Conservation (phyloP, 2,329 filamentous ascomycete species). For the Fusarium newnesense region DNA sequence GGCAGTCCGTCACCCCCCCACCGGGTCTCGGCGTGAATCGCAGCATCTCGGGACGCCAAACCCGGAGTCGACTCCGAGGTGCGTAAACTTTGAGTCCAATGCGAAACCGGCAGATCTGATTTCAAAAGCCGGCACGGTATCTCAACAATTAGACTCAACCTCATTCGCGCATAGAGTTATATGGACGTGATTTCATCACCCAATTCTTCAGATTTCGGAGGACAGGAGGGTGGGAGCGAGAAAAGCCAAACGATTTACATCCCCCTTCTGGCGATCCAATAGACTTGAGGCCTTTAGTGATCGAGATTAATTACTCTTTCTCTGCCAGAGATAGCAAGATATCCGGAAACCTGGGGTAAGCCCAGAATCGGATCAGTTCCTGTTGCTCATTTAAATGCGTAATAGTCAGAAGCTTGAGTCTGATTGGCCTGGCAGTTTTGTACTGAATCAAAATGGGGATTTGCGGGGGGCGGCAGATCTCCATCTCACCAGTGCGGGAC, state of each 20-base stretch:
- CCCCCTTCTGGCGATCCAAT: slow-evolving; percentile 37
- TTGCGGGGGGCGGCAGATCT: slow-evolving; percentile 45
- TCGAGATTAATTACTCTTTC: slow-evolving; percentile 35
- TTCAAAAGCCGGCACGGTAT: slow-evolving; percentile 28
- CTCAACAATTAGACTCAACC: slow-evolving; percentile 25
- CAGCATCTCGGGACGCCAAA: slow-evolving; percentile 12
- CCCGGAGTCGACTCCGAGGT: slow-evolving; percentile 23
- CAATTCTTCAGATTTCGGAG: slow-evolving; percentile 31
- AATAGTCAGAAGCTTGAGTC: slow-evolving; percentile 11
- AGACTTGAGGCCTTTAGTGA: slow-evolving; percentile 38
- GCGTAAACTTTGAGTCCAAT: slow-evolving; percentile 28
- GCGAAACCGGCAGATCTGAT: slow-evolving; percentile 30
- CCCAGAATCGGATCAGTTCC: slow-evolving; percentile 23
- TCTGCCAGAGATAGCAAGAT: slow-evolving; percentile 35
- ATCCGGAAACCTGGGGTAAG: slow-evolving; percentile 44
- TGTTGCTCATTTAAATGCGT: slow-evolving; percentile 42
- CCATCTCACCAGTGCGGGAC: slow-evolving; percentile 20
- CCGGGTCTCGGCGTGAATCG: slow-evolving; percentile 34
- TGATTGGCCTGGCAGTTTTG: slow-evolving; percentile 22
- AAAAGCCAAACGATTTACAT: slow-evolving; percentile 21
- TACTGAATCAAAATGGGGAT: slow-evolving; percentile 27
- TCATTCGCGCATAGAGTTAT: slow-evolving; percentile 38
- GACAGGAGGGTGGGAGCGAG: slow-evolving; percentile 20
- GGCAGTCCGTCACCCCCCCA: slow-evolving; percentile 29
- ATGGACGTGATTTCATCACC: slow-evolving; percentile 40